Conservation (phyloP, 208 protist genomes). For the Crithidia sp. region DNA sequence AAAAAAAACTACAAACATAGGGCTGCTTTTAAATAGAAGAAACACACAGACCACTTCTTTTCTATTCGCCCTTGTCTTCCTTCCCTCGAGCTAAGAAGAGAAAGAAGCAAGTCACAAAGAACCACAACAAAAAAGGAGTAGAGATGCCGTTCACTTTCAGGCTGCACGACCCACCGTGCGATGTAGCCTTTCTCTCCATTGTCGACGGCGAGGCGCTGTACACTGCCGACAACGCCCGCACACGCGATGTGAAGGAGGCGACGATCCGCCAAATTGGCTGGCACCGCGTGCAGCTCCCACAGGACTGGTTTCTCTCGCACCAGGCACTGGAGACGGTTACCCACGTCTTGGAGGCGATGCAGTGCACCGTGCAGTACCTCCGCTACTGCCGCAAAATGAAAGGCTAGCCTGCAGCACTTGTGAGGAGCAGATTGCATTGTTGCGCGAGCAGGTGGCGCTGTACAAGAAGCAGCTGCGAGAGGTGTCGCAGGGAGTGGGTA, state of each 20-base stretch:
- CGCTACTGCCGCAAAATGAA: conserved; percentile 30
- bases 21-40: too few species aligned
- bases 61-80: too few species aligned
- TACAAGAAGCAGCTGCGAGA: conserved; percentile 39
- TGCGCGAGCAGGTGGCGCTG: conserved; percentile 51
- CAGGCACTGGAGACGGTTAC: conserved; percentile 33
- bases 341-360: conserved; percentile 57
- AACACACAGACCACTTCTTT: too few species aligned
- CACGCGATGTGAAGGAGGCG: conserved; percentile 47
- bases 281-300: conserved; percentile 53
- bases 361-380: conserved; percentile 85
- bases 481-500: not conserved
- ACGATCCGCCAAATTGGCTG: conserved; percentile 76
- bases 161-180: conserved; percentile 56
- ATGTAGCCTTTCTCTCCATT: conserved; percentile 74
- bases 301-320: conserved; percentile 72
- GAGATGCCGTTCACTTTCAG: conserved; percentile 70
- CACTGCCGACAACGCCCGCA: conserved; percentile 44
- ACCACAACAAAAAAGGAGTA: not conserved
- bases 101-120: not conserved
- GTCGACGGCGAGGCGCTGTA: conserved; percentile 68
- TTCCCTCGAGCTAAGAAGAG: too few species aligned
- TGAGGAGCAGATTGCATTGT: conserved; percentile 53
- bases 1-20: too few species aligned
- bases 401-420: conserved; percentile 29